Base-by-base conservation (phyloP, 768 basidiomycete genomes). In the Boletales sp. region DNA sequence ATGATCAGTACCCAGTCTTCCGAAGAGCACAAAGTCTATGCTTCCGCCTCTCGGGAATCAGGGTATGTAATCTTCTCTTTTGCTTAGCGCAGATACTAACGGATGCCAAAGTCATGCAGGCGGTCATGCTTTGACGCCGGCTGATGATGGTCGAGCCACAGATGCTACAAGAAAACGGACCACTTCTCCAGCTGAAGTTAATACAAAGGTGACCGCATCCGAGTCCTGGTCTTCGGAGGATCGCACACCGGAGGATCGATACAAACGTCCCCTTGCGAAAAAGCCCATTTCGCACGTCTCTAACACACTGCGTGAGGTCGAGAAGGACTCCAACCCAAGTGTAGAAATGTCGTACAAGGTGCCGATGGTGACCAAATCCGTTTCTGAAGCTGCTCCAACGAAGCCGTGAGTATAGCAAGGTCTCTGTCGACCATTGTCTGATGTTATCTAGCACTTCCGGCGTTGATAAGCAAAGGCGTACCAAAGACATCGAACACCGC, bases 361-460 rank as follows among this genome's bases (percentile, higher is more conserved):
- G 15, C 28, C 5, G 6, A 39, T 4, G 8, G 17, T 3, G 17
- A 30, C 21, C 10, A 7, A 14, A 12, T n/a, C 41, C 5, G 17
- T 33, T 28, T 40, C 46, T 4, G 17, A 25, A 2, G n/a, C 35
- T 15, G 18, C 21, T 7, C 36, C 53, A 3, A 18, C 14, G 3
- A 41, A 49, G 10, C 15, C 5, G 62, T 62, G 35, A 7, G 59
- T 19, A 6, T 46, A 3, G 8, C n/a, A 14, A n/a, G 31, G 11
- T 11, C 33, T 31, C 11, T 3, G 4, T 18, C 36, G 3, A 0
- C 17, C 13, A 11, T 31, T 15, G 3, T 36, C 33, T 59, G 32
- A 63, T 3, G 6, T 42, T 15, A 10, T 40, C 8, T 18, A 62
- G 62, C 18, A 28, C 31, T 34, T 32, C 30, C 17, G 40, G 39